Evolutionary conservation across 495 filamentous ascomycete species (phyloP).

Genomic region (Chaetomium tenue): DNA sequence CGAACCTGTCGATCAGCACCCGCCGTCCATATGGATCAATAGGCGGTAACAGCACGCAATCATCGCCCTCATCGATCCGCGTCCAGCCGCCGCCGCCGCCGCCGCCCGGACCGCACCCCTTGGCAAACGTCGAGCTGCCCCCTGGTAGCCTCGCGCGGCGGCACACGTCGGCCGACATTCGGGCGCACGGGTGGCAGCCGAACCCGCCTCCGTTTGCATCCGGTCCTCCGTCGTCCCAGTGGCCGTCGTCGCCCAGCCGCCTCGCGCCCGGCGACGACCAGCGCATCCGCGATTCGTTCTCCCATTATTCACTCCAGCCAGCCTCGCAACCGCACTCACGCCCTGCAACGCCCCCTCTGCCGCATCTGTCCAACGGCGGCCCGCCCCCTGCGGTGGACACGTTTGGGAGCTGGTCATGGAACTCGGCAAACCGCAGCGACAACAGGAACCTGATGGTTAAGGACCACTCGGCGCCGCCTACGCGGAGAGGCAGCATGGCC

Average conservation of each 20-base stretch:
- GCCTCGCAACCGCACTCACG: constrained; percentile 59
- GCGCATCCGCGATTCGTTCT: constrained; percentile 76
- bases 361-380: constrained; percentile 46
- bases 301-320: constrained; percentile 72
- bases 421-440: constrained; percentile 41
- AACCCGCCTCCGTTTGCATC: constrained; percentile 66
- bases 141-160: constrained; percentile 75
- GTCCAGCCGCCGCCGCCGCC: constrained; percentile 60
- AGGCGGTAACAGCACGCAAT: constrained; percentile 56
- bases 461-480: constrained; percentile 57
- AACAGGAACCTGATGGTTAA: constrained; percentile 49
- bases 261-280: constrained; percentile 61
- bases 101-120: constrained; percentile 69
- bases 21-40: constrained; percentile 80
- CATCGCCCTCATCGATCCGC: constrained; percentile 70
- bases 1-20: constrained; percentile 73
- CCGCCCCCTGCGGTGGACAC: constrained; percentile 31
- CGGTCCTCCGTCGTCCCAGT: constrained; percentile 70
- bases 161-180: constrained; percentile 95
- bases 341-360: constrained; percentile 67
- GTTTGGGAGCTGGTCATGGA: constrained; percentile 57
- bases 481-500: constrained; percentile 58
- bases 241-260: constrained; percentile 82
- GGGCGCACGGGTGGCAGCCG: constrained; percentile 81
- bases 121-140: constrained; percentile 71